Conservation (phyloP, 2,329 filamentous ascomycete species). For the Arthroderma sp. region DNA sequence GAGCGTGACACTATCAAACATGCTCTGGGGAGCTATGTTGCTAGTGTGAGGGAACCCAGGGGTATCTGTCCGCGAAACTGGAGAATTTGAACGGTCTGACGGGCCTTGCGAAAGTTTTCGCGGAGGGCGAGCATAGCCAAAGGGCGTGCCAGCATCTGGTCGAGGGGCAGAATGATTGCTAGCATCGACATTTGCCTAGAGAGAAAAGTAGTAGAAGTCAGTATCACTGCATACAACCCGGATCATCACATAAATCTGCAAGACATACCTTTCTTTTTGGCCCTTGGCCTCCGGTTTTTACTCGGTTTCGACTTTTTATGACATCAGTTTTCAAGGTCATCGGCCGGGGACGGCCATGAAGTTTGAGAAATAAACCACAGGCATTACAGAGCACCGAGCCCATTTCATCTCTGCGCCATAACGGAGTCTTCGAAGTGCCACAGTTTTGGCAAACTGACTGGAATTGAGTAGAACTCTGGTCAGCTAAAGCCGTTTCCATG, state of each 20-base stretch:
- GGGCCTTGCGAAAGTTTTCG: constrained; percentile 61
- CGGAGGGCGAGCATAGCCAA: constrained; percentile 51
- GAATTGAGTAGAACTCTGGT: constrained; percentile 45
- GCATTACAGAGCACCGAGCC: constrained; percentile 96
- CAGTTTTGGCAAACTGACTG: constrained; percentile 98
- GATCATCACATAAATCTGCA: background rate
- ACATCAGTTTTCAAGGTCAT: constrained; percentile 98
- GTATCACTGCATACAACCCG: constrained; percentile 8
- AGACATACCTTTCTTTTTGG: constrained; percentile 66
- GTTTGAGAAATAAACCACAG: constrained; percentile 91
- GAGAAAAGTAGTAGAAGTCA: constrained; percentile 8
- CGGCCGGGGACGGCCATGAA: constrained; percentile 82
- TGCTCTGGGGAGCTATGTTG: constrained; percentile 58
- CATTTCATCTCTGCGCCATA: constrained; percentile 95
- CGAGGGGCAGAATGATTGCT: constrained; percentile 48
- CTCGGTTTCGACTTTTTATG: constrained; percentile 97
- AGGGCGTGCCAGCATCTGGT: constrained; percentile 44
- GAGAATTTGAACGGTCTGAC: constrained; percentile 62
- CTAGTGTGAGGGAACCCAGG: constrained; percentile 57
- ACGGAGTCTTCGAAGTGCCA: constrained; percentile 81
- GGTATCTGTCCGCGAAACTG: constrained; percentile 66
- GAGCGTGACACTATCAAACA: constrained; percentile 61
- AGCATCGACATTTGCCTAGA: constrained; percentile 35
- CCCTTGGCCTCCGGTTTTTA: constrained; percentile 73
- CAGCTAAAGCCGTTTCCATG: constrained; percentile 37